A percentile compares a stretch with the other conserved stretches of the same genome.
Conservation (phyloP, 2,329 filamentous ascomycete genomes). For the Zymoseptoria crescenta region DNA sequence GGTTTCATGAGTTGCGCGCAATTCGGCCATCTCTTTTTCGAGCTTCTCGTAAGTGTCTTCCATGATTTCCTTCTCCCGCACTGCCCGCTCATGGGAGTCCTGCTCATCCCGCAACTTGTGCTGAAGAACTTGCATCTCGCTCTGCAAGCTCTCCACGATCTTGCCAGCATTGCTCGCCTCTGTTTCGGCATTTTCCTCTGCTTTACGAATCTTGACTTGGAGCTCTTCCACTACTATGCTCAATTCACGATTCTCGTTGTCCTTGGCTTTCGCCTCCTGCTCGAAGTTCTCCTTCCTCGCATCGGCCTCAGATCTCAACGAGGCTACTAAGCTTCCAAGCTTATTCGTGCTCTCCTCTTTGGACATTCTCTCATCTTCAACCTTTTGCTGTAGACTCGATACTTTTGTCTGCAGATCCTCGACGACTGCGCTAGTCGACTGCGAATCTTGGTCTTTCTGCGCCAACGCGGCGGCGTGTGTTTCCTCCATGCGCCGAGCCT, state of each 20-base stretch:
- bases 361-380: slow-evolving; percentile 10
- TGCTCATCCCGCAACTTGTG: slow-evolving; percentile 12
- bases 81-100: slow-evolving; percentile 3
- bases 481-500: slow-evolving; percentile 8
- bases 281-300: slow-evolving; percentile 8
- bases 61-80: slow-evolving; percentile 4
- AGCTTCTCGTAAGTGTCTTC: slow-evolving; percentile 6
- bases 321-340: slow-evolving; percentile 8
- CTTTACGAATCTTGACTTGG: slow-evolving; percentile 16
- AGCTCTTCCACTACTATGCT: slow-evolving; percentile 14
- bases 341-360: slow-evolving; percentile 9
- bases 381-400: slow-evolving; percentile 10
- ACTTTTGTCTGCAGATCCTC: slow-evolving; percentile 16
- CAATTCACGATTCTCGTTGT: slow-evolving; percentile 17
- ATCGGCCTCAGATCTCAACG: slow-evolving; percentile 10
- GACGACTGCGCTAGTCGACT: slow-evolving; percentile 5
- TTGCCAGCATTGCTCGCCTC: slow-evolving; percentile 7
- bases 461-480: slow-evolving; percentile 3
- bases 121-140: slow-evolving; percentile 17
- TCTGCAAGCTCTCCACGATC: slow-evolving; percentile 16
- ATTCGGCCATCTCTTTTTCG: slow-evolving; percentile 2
- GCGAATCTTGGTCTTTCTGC: slow-evolving; percentile 9
- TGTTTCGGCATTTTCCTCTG: slow-evolving; percentile 12
- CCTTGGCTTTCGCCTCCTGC: slow-evolving; percentile 10
- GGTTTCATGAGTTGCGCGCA: slow-evolving; percentile 1